phyloP scores from a whole-genome alignment of 2,329 filamentous ascomycete species.

The Aspergillus caelatus region DNA sequence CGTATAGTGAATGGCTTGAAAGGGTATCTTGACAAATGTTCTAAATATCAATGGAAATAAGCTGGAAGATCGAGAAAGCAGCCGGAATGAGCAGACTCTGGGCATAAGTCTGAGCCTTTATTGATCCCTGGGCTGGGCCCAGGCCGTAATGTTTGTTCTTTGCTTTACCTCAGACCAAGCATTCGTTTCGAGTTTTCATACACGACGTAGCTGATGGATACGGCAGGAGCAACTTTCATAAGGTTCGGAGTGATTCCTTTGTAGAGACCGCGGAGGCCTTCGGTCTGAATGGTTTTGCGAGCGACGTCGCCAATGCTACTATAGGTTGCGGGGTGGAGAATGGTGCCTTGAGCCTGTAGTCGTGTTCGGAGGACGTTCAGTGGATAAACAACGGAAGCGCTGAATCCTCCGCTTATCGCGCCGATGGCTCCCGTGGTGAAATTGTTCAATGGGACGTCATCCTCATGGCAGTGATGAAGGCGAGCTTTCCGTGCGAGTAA shows the following conservation, averaged over 20 bases:
- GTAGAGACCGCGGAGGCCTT: slow-evolving; percentile 85
- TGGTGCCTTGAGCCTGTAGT: slow-evolving; percentile 90
- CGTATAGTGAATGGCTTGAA: slow-evolving; percentile 24
- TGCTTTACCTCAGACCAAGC: slow-evolving; percentile 54
- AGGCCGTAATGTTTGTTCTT: neutral
- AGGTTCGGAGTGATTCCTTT: slow-evolving; percentile 94
- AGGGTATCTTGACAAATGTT: slow-evolving; percentile 37
- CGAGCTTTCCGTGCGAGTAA: slow-evolving; percentile 73
- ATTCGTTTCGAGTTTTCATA: slow-evolving; percentile 87
- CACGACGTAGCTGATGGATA: slow-evolving; percentile 92
- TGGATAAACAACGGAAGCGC: slow-evolving; percentile 92
- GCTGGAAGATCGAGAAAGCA: slow-evolving; percentile 1
- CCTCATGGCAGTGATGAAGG: slow-evolving; percentile 71
- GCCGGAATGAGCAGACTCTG: neutral
- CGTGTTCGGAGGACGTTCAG: slow-evolving; percentile 90
- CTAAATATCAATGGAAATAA: slow-evolving; percentile 20
- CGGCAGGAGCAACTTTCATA: slow-evolving; percentile 91
- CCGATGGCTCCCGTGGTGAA: slow-evolving; percentile 86
- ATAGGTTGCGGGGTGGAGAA: slow-evolving; percentile 88
- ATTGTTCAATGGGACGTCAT: slow-evolving; percentile 78
- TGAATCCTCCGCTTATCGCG: slow-evolving; percentile 86
- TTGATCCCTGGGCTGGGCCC: neutral
- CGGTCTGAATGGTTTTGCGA: slow-evolving; percentile 75
- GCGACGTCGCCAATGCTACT: slow-evolving; percentile 89
- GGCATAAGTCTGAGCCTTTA: too few relatives aligned